Evolutionary conservation across 2,329 filamentous ascomycete genomes (phyloP), one percentile per base, ranked within the genome.

Genomic region (Nigrospora oryzae): DNA sequence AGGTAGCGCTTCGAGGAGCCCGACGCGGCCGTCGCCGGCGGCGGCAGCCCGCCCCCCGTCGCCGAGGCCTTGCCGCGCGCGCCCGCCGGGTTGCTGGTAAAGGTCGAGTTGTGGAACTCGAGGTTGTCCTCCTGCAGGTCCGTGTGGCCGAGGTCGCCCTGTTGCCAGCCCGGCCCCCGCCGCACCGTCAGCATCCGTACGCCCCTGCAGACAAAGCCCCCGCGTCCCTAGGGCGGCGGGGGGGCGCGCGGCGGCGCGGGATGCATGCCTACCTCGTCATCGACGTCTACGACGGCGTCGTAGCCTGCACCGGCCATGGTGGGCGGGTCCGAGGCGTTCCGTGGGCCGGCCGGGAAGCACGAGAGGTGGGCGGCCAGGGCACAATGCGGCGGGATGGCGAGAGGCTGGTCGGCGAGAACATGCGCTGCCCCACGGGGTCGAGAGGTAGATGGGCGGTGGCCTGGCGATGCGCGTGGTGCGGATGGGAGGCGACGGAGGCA

Each of bases 131-230:
- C 91, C 74, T 96, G 89, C 19, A 98, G 84, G 66, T 98, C 93
- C 46, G 93, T 98, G 69, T 96, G 90, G 59, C 93, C 93, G 63
- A 98, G 83, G 69, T 98, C 93, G 60, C 91, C 91, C 90, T 97
- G 48, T 38, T 30, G 28, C 14, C 23, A 28, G 23, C 23, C 23
- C 38, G 10, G 23, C 23, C 23, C 23, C 23, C 23, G 5, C 23
- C 5, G 7, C 2, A 28, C 4, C 23, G 23, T 28, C 5, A 28
- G 23, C 23, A 4, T 28, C 23, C 23, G 23, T 4, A 28, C 23
- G 23, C 23, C 8, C 23, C 7, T n/a, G 5, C 17, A 36, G n/a
- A 17, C 14, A n/a, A 36, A 36, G 4, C 23, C 8, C 23, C 23
- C 7, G 5, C 23, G 23, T 28, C 23, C 7, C 23, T 28, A 28